Evolutionary conservation across 169 alveolate genomes (phyloP).

Genomic region (Theileria annulata): DNA sequence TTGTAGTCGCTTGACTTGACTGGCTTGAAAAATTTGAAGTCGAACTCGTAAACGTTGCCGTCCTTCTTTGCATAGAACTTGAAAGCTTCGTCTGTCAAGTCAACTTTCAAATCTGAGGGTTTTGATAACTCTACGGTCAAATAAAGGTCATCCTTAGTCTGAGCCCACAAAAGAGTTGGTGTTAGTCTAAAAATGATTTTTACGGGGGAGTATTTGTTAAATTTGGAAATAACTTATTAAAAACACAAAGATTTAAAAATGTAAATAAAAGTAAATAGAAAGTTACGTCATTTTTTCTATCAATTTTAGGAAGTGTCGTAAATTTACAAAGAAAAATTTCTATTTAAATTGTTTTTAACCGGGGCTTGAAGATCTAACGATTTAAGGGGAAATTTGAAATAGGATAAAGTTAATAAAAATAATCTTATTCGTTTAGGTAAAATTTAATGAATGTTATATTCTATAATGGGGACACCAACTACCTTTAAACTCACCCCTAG

Average conservation of each 20-base stretch:
- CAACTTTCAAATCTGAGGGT: constrained; percentile 57
- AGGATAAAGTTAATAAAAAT: not conserved
- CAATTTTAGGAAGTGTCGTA: not conserved
- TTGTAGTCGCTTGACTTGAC: constrained; percentile 69
- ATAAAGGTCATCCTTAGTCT: constrained; percentile 71
- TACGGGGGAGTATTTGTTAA: not conserved
- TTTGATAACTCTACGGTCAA: constrained; percentile 72
- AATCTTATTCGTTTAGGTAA: not conserved
- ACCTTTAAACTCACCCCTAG: not conserved
- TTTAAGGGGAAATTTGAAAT: not conserved
- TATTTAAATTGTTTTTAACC: not conserved
- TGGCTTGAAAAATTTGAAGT: constrained; percentile 74
- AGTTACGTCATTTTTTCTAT: constrained; percentile 11
- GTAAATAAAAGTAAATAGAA: not conserved
- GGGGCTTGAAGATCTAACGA: not conserved
- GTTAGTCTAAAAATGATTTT: constrained; percentile 52
- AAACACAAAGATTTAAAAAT: not conserved
- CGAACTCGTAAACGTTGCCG: constrained; percentile 70
- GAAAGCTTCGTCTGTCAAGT: constrained; percentile 67
- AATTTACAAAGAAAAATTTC: not conserved
- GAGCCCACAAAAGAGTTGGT: constrained; percentile 80
- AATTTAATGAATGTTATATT: not conserved
- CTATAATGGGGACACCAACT: not conserved
- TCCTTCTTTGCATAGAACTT: constrained; percentile 68
- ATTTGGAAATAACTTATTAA: not conserved